Evolutionary conservation across 2,329 filamentous ascomycete genomes (phyloP).

Genomic region (Nemania sp.): DNA sequence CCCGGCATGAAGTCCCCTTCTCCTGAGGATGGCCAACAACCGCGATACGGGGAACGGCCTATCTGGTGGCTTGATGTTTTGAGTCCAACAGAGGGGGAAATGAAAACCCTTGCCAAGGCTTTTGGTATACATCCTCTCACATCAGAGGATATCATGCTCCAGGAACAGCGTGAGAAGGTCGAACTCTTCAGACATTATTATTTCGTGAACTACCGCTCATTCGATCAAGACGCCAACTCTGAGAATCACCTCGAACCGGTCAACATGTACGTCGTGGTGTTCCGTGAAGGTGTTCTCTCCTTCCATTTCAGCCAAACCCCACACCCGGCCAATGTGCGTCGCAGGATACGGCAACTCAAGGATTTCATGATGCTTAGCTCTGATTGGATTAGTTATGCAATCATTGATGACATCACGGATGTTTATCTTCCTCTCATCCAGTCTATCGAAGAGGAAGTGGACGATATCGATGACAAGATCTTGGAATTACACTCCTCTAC

Average conservation of each 20-base stretch:
- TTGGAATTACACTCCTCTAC: slow-evolving; percentile 73
- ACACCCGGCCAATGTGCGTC: slow-evolving; percentile 92
- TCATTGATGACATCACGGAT: slow-evolving; percentile 98
- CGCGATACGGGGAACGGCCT: slow-evolving; percentile 75
- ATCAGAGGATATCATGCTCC: slow-evolving; percentile 94
- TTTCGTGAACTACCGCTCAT: slow-evolving; percentile 97
- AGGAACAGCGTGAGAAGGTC: slow-evolving; percentile 96
- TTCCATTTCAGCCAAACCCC: slow-evolving; percentile 98
- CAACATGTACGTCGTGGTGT: slow-evolving; percentile 97
- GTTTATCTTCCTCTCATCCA: slow-evolving; percentile 93
- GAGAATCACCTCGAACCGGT: slow-evolving; percentile 93
- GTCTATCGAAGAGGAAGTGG: slow-evolving; percentile 92
- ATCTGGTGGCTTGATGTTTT: slow-evolving; percentile 97
- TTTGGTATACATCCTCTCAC: slow-evolving; percentile 97
- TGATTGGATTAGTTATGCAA: slow-evolving; percentile 98
- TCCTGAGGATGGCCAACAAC: slow-evolving; percentile 39
- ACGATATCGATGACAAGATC: slow-evolving; percentile 94
- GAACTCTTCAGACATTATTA: slow-evolving; percentile 98
- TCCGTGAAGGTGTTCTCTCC: slow-evolving; percentile 90
- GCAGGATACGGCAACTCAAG: slow-evolving; percentile 88
- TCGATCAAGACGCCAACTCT: slow-evolving; percentile 90
- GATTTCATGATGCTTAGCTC: slow-evolving; percentile 92
- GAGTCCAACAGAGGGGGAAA: slow-evolving; percentile 88
- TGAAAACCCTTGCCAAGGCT: slow-evolving; percentile 89
- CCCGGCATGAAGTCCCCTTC: slow-evolving; percentile 16